Conservation (phyloP, 495 filamentous ascomycete species). For the Bathelium albidoporum region DNA sequence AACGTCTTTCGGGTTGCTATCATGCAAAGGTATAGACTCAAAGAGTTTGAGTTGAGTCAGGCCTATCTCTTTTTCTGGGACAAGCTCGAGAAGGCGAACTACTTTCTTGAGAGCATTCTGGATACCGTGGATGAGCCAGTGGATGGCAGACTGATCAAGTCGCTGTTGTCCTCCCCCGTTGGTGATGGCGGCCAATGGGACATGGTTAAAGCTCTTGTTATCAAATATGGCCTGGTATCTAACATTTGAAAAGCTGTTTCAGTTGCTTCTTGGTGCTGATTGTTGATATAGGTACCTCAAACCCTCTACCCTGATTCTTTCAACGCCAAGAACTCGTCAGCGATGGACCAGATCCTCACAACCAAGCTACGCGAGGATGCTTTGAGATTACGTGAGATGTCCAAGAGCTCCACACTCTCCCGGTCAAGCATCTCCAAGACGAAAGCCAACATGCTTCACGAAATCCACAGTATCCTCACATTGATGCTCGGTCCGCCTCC, state of each 20-base stretch:
- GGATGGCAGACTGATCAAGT: slow-evolving; percentile 58
- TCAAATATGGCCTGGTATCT: slow-evolving; percentile 62
- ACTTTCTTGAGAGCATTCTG: slow-evolving; percentile 71
- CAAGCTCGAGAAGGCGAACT: slow-evolving; percentile 87
- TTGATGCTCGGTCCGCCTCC: slow-evolving; percentile 72
- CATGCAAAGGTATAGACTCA: slow-evolving; percentile 67
- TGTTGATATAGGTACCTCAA: slow-evolving; percentile 49
- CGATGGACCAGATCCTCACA: slow-evolving; percentile 66
- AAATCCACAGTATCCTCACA: slow-evolving; percentile 69
- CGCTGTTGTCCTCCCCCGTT: slow-evolving; percentile 53
- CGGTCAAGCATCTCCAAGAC: slow-evolving; percentile 33
- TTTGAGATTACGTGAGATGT: slow-evolving; percentile 48
- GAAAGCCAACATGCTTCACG: slow-evolving; percentile 64
- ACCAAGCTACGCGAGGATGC: slow-evolving; percentile 81
- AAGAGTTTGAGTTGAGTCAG: slow-evolving; percentile 75
- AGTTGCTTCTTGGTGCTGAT: neutral
- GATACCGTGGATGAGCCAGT: slow-evolving; percentile 58
- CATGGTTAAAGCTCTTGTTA: slow-evolving; percentile 76
- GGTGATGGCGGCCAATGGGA: slow-evolving; percentile 85
- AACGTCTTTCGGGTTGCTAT: slow-evolving; percentile 79
- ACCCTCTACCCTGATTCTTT: slow-evolving; percentile 67
- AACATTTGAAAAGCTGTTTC: neutral
- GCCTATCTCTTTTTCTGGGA: slow-evolving; percentile 92
- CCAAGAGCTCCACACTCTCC: slow-evolving; percentile 16
- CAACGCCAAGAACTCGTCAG: slow-evolving; percentile 57